These are phyloP conservation scores for Sarocladiaceae sp. DNA, from an alignment of 2,329 filamentous ascomycete species.

Conservation along the genomic window DNA sequence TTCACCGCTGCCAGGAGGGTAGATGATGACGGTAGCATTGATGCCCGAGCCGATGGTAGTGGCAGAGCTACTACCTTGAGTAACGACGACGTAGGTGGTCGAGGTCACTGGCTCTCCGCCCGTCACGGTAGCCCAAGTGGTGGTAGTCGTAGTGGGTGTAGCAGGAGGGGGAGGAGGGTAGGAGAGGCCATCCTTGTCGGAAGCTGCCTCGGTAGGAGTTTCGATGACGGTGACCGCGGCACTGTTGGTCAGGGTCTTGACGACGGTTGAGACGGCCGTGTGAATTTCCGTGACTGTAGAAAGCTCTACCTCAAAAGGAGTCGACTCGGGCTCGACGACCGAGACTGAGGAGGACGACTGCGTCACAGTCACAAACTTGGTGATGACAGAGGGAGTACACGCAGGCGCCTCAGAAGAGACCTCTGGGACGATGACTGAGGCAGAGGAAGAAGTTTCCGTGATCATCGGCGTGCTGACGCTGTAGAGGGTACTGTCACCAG, in stretches of 20 bases:
- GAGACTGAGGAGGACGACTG: conserved; percentile 5
- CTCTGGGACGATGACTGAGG: conserved; percentile 12
- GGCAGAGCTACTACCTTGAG: conserved; percentile 17
- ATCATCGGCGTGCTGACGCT: conserved; percentile 12
- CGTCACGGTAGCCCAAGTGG: conserved; percentile 25
- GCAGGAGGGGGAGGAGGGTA: conserved; percentile 4
- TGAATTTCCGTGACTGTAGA: conserved; percentile 20
- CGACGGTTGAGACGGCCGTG: conserved; percentile 15
- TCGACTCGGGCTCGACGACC: conserved; percentile 17
- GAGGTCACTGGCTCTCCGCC: conserved; percentile 19
- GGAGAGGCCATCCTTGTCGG: conserved; percentile 10
- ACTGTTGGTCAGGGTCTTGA: conserved; percentile 17
- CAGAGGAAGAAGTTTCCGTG: conserved; percentile 11
- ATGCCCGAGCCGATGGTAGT: conserved; percentile 12
- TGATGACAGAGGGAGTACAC: conserved; percentile 15
- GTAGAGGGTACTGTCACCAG: conserved; percentile 8
- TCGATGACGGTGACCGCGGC: conserved; percentile 16
- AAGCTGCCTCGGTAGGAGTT: conserved; percentile 8
- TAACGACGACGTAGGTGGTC: conserved; percentile 27
- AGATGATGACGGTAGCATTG: conserved; percentile 21
- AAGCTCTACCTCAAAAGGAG: conserved; percentile 20
- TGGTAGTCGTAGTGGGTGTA: conserved; percentile 14
- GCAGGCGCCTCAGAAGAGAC: conserved; percentile 10
- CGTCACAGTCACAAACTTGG: conserved; percentile 15
- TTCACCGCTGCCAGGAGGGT: conserved; percentile 18